Conservation (phyloP, 2,329 filamentous ascomycete species). For the Chaetomium sp. region DNA sequence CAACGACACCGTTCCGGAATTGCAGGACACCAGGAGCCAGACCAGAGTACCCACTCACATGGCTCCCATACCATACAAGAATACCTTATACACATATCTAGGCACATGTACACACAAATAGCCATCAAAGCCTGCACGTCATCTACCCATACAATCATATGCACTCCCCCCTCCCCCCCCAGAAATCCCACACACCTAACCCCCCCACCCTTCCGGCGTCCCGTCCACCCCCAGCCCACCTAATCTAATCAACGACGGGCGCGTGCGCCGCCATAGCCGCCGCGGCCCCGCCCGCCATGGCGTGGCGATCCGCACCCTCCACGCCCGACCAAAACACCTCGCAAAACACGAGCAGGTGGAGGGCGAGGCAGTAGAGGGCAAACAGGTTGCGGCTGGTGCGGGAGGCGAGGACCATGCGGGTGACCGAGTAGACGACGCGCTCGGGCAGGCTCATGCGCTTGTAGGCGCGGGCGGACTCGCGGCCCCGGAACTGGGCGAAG, state of each 20-base stretch:
- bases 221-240: neutral
- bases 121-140: neutral
- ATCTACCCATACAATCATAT: neutral
- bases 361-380: slow-evolving; percentile 82
- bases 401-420: slow-evolving; percentile 86
- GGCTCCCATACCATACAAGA: neutral
- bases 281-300: slow-evolving; percentile 47
- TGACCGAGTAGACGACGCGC: slow-evolving; percentile 85
- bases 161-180: neutral
- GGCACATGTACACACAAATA: neutral
- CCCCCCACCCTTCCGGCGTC: slow-evolving; percentile 47
- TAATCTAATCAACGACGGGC: slow-evolving; percentile 51
- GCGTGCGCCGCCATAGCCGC: slow-evolving; percentile 44
- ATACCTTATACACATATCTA: neutral
- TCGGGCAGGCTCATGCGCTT: slow-evolving; percentile 92
- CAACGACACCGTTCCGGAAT: neutral
- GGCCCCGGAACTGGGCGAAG: slow-evolving; percentile 92
- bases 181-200: neutral
- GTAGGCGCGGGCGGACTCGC: slow-evolving; percentile 87
- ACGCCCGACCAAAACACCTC: slow-evolving; percentile 84
- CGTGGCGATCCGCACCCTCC: slow-evolving; percentile 55
- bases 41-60: slow-evolving; percentile 8
- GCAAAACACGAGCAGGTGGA: slow-evolving; percentile 85
- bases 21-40: slow-evolving; percentile 6
- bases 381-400: slow-evolving; percentile 91